Percentiles rank a stretch among this genome's conserved stretches.
Evolutionary conservation across 306 rosid species (phyloP).

Genomic region (Abrus precatorius): DNA sequence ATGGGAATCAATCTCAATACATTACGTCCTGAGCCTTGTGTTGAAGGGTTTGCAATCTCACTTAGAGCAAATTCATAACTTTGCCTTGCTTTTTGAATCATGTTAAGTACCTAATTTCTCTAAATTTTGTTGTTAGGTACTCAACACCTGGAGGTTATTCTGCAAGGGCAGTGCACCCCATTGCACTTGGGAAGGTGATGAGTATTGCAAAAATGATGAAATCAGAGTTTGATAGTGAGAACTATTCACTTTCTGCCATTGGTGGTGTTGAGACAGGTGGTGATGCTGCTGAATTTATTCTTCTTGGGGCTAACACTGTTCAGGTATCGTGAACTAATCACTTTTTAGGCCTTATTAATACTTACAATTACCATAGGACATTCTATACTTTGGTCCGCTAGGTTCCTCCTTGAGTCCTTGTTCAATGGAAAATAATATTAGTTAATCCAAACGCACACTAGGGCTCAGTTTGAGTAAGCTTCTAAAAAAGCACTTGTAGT

Average conservation of each 20-base stretch:
- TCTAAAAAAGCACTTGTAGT: too few relatives aligned
- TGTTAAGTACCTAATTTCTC: conserved; percentile 37
- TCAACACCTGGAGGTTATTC: conserved; percentile 99
- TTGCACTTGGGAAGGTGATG: conserved; percentile 97
- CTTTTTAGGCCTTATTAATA: conserved; percentile 31
- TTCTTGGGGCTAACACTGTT: conserved; percentile 92
- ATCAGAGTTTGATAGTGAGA: conserved; percentile 71
- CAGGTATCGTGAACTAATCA: conserved; percentile 67
- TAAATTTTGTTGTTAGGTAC: conserved; percentile 67
- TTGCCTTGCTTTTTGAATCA: conserved; percentile 36
- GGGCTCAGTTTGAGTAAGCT: too few relatives aligned
- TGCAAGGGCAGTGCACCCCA: conserved; percentile 96
- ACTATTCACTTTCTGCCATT: conserved; percentile 82
- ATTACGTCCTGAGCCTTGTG: conserved; percentile 96
- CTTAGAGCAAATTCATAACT: conserved; percentile 35
- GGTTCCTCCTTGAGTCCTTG: not conserved
- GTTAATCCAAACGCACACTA: not conserved
- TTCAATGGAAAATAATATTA: not conserved
- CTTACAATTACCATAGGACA: not conserved
- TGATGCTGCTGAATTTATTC: conserved; percentile 97
- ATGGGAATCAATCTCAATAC: conserved; percentile 95
- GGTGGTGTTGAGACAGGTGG: conserved; percentile 96
- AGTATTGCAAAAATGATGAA: conserved; percentile 90
- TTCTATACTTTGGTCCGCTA: conserved; percentile 6
- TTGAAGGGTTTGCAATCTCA: conserved; percentile 82